Evolutionary conservation across 441 rosid species (phyloP), one percentile per base, ranked within the genome.

Genomic region (Adansonia gregorii): DNA sequence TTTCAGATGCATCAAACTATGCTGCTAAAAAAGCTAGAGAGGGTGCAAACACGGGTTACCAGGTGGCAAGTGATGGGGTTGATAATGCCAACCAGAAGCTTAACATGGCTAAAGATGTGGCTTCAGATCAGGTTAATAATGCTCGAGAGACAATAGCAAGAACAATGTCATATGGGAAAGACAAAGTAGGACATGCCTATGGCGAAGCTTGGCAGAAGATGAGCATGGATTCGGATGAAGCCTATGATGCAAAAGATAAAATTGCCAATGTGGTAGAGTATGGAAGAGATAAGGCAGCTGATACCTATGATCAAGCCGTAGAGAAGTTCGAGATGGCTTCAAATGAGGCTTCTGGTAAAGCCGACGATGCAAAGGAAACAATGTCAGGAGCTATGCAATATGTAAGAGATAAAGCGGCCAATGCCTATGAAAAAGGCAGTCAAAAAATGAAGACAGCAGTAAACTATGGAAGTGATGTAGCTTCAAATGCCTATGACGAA

Each of bases 301-400:
- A 12, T 41, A 80, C 80, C 1, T 81, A 79, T 5, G 81, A 80
- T 15, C 88, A 82, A 8, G 83, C 85, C 7, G 10, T 19, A 4
- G 58, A 73, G 41, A 65, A 63, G 27, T 3, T 54, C 24, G 64
- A 74, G 14, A 64, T 1, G 66, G 83, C 78, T 15, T 31, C 76
- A 41, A 8, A 67, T 14, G 24, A 56, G 45, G 78, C 73, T 6
- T 55, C 74, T 0, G 76, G 77, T 31, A 67, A 59, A 71, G 72
- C 77, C 0, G 56, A 51, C 54, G 60, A 68, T 45, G 79, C 74
- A 0, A 83, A 69, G 45, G 82, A 85, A 20, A 54, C 5, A 85
- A 72, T 51, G 81, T 49, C 46, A 72, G 76, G 59, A 56, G 83
- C 87, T 27, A 78, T 76, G 82, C 78, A 24, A 22, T 60, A 73